Evolutionary conservation across 441 rosid genomes (phyloP).

Genomic region (Pelargonium cotyledonis): DNA sequence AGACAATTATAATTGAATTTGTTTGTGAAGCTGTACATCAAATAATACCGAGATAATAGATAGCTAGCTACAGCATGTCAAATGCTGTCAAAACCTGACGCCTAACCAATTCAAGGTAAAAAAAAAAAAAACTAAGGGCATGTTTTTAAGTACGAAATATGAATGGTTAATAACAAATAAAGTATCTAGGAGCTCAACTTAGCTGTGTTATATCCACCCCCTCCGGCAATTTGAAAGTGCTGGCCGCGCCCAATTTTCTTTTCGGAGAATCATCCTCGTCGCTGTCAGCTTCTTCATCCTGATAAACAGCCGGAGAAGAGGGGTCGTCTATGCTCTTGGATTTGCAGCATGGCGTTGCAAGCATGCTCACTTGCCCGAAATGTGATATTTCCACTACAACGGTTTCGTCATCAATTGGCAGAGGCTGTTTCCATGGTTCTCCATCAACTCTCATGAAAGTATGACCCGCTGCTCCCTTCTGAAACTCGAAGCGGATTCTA

Average conservation of each 20-base stretch:
- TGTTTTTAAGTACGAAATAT: not conserved
- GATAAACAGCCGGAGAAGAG: slow-evolving; percentile 25
- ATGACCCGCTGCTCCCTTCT: slow-evolving; percentile 62
- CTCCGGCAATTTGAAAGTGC: slow-evolving; percentile 79
- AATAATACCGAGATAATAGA: too few species aligned
- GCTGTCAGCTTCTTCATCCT: slow-evolving; percentile 34
- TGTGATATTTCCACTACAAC: slow-evolving; percentile 89
- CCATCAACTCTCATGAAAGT: slow-evolving; percentile 96
- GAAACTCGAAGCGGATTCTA: slow-evolving; percentile 76
- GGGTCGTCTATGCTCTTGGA: slow-evolving; percentile 55
- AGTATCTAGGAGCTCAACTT: slow-evolving; percentile 28
- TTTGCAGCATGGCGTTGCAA: slow-evolving; percentile 59
- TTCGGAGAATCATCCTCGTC: slow-evolving; percentile 38
- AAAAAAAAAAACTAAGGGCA: too few species aligned
- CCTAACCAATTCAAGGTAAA: too few species aligned
- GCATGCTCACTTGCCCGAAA: slow-evolving; percentile 83
- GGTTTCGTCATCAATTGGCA: slow-evolving; percentile 60
- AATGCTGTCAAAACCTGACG: too few species aligned
- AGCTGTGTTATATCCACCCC: slow-evolving; percentile 57
- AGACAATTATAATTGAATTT: too few species aligned
- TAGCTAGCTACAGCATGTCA: too few species aligned
- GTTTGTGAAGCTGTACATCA: too few species aligned
- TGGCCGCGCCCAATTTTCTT: slow-evolving; percentile 85
- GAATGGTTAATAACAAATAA: not conserved
- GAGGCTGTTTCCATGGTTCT: slow-evolving; percentile 95